Conservation (phyloP, 176 grass and related monocot genomes). For the Poa pratensis region DNA sequence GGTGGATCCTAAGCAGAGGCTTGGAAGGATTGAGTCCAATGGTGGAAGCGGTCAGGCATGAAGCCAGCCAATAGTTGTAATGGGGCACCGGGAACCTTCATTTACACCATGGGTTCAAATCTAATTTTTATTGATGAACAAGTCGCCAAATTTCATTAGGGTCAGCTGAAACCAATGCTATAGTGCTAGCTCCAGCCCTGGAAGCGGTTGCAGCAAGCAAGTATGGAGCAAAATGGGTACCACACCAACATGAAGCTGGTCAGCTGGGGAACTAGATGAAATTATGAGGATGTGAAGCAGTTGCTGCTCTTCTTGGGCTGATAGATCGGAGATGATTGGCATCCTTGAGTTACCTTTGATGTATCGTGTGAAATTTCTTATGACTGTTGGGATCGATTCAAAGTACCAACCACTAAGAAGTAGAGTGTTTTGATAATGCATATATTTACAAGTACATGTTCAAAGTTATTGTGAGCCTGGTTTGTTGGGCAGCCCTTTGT, state of each 20-base stretch:
- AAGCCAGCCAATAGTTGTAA: slow-evolving; percentile 13
- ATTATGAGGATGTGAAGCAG: slow-evolving; percentile 3
- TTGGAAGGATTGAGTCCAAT: neutral
- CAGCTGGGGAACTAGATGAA: slow-evolving; percentile 7
- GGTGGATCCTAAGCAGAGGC: slow-evolving; percentile 3
- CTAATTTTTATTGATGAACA: slow-evolving; percentile 3
- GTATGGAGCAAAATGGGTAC: neutral
- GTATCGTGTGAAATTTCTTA: neutral
- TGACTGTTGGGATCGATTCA: neutral
- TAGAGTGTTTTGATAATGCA: neutral
- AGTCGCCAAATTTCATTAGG: neutral
- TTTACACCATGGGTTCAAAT: slow-evolving; percentile 5
- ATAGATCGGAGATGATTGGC: neutral
- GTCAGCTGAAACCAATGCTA: neutral
- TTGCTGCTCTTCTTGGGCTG: slow-evolving; percentile 1
- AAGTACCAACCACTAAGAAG: neutral
- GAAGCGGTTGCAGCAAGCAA: neutral
- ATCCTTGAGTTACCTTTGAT: neutral
- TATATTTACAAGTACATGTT: slow-evolving; percentile 11
- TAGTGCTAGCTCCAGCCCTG: neutral
- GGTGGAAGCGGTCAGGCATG: neutral
- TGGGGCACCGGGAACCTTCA: slow-evolving; percentile 6
- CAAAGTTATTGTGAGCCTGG: slow-evolving; percentile 13
- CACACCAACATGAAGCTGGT: neutral
- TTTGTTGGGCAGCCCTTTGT: neutral